Conservation (phyloP, 2,329 filamentous ascomycete species). For the Ilyonectria mors-panacis region DNA sequence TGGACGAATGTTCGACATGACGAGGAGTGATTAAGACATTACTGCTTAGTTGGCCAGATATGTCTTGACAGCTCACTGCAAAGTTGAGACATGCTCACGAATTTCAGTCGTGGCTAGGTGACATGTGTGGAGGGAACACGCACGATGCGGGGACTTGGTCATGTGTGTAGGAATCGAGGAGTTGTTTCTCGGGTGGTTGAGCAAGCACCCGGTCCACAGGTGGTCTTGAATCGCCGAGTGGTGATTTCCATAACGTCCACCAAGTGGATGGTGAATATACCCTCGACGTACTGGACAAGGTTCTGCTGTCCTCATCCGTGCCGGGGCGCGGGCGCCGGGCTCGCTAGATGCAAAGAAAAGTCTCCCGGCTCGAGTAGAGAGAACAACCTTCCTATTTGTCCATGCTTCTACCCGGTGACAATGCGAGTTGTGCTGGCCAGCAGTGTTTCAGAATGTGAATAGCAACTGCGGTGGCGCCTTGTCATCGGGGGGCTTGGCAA, state of each 20-base stretch:
- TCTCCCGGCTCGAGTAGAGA: background rate
- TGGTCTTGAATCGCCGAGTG: background rate
- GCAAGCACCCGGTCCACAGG: background rate
- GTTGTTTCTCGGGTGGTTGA: background rate
- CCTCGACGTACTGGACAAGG: background rate
- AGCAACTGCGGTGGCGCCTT: slow-evolving; percentile 12
- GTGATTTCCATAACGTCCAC: background rate
- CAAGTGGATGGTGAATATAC: background rate
- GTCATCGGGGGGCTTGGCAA: slow-evolving; percentile 9
- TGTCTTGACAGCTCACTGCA: slow-evolving; percentile 22
- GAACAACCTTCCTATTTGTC: background rate
- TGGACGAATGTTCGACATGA: background rate
- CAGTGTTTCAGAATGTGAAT: slow-evolving; percentile 15
- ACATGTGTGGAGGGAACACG: background rate
- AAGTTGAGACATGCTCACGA: slow-evolving; percentile 33
- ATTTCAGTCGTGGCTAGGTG: background rate
- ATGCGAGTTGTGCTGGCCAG: background rate
- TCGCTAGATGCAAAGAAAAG: background rate
- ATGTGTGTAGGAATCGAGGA: background rate
- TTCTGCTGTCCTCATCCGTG: background rate
- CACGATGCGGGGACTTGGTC: background rate
- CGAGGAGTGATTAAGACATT: background rate
- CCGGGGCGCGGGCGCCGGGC: background rate
- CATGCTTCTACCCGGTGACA: background rate
- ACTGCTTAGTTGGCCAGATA: slow-evolving; percentile 20